These are phyloP conservation scores for Suillus spraguei DNA, from an alignment of 768 basidiomycete genomes.

Conservation along the genomic window DNA sequence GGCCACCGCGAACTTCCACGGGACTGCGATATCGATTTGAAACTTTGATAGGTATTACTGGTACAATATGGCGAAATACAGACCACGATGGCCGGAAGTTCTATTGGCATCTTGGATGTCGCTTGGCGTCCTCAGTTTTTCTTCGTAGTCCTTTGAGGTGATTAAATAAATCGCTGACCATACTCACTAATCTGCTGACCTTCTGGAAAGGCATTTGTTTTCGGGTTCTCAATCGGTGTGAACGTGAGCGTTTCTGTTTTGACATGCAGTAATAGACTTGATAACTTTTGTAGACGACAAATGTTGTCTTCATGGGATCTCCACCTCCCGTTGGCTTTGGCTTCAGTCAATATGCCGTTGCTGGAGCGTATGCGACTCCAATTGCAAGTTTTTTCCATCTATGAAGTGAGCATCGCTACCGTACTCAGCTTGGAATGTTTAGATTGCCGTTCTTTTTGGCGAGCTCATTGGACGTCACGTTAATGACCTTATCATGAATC, in stretches of 20 bases:
- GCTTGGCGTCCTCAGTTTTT: conserved; percentile 54
- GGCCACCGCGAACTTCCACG: conserved; percentile 21
- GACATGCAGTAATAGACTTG: not conserved
- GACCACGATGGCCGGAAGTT: conserved; percentile 42
- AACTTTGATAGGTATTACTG: conserved; percentile 52
- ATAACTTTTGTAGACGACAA: conserved; percentile 44
- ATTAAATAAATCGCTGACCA: not conserved
- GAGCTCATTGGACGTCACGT: conserved; percentile 51
- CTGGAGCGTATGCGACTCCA: conserved; percentile 46
- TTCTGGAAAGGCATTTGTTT: conserved; percentile 38
- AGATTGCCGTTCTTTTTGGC: conserved; percentile 54
- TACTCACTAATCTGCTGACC: not conserved
- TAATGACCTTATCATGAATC: conserved; percentile 52
- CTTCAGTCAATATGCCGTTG: conserved; percentile 41
- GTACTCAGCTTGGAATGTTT: not conserved
- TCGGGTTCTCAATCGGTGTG: conserved; percentile 53
- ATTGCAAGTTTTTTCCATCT: conserved; percentile 34
- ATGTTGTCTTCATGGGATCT: conserved; percentile 53
- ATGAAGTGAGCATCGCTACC: not conserved
- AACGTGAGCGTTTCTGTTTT: conserved; percentile 32
- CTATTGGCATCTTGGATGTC: conserved; percentile 38
- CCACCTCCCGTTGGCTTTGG: conserved; percentile 51
- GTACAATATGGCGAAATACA: conserved; percentile 46
- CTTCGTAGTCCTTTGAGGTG: conserved; percentile 42
- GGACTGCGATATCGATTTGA: conserved; percentile 45